Evolutionary conservation across 768 basidiomycete species (phyloP).

Genomic region (Pilatotrama ljubarskyi): DNA sequence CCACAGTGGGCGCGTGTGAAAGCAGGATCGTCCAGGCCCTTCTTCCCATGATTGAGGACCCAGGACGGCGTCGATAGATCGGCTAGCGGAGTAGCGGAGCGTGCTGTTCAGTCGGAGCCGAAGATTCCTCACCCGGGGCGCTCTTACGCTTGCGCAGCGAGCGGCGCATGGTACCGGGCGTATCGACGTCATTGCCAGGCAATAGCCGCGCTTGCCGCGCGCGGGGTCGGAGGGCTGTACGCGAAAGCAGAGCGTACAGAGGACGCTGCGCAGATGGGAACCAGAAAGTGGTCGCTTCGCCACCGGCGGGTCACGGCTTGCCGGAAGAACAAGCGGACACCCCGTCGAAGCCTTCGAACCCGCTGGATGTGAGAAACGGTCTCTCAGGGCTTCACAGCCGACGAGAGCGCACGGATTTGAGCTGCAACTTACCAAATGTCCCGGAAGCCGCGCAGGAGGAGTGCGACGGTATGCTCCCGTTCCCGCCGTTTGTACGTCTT

Average conservation of each 20-base stretch:
- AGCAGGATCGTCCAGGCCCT: background rate
- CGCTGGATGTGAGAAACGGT: constrained; percentile 6
- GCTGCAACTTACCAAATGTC: background rate
- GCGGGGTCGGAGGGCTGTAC: background rate
- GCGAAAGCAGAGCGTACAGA: background rate
- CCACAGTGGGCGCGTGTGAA: constrained; percentile 7
- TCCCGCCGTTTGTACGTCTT: background rate
- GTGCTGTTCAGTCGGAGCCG: constrained; percentile 13
- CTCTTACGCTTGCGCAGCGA: background rate
- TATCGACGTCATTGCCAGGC: background rate
- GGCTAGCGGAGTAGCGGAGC: constrained; percentile 16
- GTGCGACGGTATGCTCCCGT: background rate
- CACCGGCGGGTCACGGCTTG: background rate
- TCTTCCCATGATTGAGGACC: constrained; percentile 11
- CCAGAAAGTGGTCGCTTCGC: background rate
- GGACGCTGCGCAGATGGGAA: background rate
- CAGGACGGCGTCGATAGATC: constrained; percentile 5
- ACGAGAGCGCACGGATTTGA: background rate
- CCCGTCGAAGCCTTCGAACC: constrained; percentile 2
- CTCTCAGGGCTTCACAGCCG: constrained; percentile 11
- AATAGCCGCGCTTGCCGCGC: background rate
- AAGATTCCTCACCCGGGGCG: background rate
- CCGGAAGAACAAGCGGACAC: background rate
- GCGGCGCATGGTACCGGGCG: background rate
- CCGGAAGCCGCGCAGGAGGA: background rate